Conservation (phyloP, 2,329 filamentous ascomycete species). For the Tolypocladium pustulatum region DNA sequence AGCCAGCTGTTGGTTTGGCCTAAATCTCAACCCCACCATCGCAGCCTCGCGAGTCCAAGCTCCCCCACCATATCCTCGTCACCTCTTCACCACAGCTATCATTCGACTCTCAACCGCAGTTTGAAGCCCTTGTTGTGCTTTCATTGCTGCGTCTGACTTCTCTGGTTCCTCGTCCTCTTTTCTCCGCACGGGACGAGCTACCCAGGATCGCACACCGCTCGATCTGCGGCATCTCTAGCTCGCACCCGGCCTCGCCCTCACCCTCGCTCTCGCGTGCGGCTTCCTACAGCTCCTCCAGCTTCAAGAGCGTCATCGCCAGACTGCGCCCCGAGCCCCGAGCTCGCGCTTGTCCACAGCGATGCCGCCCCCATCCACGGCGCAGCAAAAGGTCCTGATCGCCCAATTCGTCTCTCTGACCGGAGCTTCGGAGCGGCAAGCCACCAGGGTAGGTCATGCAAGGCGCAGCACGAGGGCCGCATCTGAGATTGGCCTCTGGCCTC, state of each 20-base stretch:
- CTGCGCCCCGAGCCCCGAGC: conserved; percentile 3
- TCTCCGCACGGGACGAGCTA: background rate
- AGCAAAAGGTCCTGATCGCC: conserved; percentile 28
- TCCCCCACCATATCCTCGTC: background rate
- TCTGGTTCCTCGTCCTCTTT: background rate
- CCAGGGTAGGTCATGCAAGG: conserved; percentile 26
- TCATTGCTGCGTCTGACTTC: background rate
- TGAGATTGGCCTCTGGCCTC: background rate
- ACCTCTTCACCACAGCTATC: background rate
- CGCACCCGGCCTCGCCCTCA: background rate
- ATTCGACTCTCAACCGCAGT: background rate
- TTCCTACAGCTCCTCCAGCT: background rate
- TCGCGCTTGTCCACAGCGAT: conserved; percentile 14
- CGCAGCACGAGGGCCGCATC: background rate
- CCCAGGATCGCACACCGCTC: background rate
- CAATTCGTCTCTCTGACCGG: conserved; percentile 35
- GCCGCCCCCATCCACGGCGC: conserved; percentile 24
- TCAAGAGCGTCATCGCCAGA: background rate
- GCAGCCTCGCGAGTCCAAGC: conserved; percentile 6
- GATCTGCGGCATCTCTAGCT: background rate
- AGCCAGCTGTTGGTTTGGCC: background rate
- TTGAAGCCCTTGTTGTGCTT: background rate
- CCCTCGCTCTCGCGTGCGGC: background rate
- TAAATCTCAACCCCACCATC: conserved; percentile 7
- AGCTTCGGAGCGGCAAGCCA: conserved; percentile 30